Percentiles rank a stretch among this genome's conserved stretches.
These are phyloP conservation scores for Emmonsia crescens DNA, from an alignment of 2,329 filamentous ascomycete species.

Conservation along the genomic window DNA sequence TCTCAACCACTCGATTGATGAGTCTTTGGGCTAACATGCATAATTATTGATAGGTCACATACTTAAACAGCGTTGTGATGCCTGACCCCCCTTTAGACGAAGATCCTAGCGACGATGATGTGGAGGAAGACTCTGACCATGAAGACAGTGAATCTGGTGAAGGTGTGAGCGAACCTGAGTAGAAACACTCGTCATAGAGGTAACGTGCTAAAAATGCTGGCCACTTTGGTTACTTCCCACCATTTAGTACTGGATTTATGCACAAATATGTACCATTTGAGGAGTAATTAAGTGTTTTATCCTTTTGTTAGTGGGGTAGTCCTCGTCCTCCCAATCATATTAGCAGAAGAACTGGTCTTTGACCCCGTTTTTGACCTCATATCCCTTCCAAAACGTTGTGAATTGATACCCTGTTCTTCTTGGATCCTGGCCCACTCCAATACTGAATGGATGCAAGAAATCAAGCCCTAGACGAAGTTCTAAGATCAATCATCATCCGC, in stretches of 20 bases:
- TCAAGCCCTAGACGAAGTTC: neutral
- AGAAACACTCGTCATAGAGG: neutral
- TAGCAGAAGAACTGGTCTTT: neutral
- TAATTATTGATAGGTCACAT: constrained; percentile 46
- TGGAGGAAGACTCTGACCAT: constrained; percentile 10
- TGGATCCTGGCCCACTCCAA: neutral
- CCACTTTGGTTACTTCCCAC: neutral
- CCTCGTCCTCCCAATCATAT: neutral
- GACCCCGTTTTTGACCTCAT: neutral
- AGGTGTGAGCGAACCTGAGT: neutral
- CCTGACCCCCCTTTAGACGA: constrained; percentile 49
- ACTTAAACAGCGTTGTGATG: constrained; percentile 63
- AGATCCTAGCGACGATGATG: constrained; percentile 24
- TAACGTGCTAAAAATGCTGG: constrained; percentile 4
- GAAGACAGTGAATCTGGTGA: constrained; percentile 4
- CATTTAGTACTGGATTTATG: neutral
- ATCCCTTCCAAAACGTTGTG: neutral
- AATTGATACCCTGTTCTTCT: neutral
- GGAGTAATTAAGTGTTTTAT: neutral
- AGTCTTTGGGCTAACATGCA: constrained; percentile 18
- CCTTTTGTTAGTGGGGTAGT: neutral
- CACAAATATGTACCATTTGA: neutral
- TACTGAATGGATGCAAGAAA: neutral
- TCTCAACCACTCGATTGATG: neutral
- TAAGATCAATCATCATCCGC: too few species aligned